Base-by-base conservation (phyloP, 2,329 filamentous ascomycete species). In the Clonostachys chloroleuca region DNA sequence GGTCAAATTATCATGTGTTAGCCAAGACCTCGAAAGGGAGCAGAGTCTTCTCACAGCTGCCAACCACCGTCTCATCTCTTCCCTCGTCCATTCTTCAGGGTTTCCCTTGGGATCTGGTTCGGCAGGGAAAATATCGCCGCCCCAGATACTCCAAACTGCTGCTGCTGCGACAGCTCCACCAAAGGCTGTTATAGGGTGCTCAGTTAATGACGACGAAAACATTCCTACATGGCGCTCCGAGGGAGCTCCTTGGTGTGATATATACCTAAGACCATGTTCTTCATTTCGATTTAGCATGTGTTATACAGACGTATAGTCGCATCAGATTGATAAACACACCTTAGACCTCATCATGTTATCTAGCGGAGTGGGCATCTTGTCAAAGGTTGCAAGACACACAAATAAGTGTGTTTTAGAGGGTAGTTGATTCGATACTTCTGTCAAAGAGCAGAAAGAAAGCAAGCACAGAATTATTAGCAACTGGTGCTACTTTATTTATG, bases 131-230 rank as follows among this genome's bases (percentile, higher is more conserved):
- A 96, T 79, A 52, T 92, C 89, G 46, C 81, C 78, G 48, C 90
- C 90, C 84, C 87, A 95, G 57, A 96, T 92, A 16, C 81, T 80
- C 86, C 87, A 96, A 40, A 81, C 83, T 14, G 90, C 87, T 3
- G 87, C 90, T 3, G 87, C 89, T 7, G 88, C 87, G 13, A 96
- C 80, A 45, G 95, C 77, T 10, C 87, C 89, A 5, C 87, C 84
- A 62, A 96, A 96, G 16, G 84, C 89, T 84, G 69, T 57, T 58
- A 43, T n/a, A 34, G 52, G 54, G 17, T 39, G 36, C 17, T 39
- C 3, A 2, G 24, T 30, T 30, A 30, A 10, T 30, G 24, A 30
- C 9, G 24, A 30, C 24, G 9, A 30, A 10, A 30, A 30, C 24
- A 30, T 30, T 30, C 9, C 24, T 10, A 9, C 9, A 30, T 10